phyloP scores from a whole-genome alignment of 768 basidiomycete genomes.

The Agaricus blazei region DNA sequence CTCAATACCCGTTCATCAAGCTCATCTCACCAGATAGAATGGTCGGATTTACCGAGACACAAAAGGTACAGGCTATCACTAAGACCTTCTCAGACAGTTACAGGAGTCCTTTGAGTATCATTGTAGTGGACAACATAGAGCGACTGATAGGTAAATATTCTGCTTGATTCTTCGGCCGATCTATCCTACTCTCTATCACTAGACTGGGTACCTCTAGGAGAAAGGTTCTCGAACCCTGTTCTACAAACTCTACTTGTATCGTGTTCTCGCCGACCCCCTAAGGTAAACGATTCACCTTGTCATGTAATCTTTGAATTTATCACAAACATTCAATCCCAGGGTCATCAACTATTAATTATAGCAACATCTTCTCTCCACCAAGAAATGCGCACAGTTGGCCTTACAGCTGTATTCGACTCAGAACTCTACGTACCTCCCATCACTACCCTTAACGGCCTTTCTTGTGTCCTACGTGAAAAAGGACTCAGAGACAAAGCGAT shows the following conservation, averaged over 20 bases:
- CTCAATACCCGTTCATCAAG: constrained; percentile 96
- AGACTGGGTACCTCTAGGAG: constrained; percentile 98
- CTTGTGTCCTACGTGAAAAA: constrained; percentile 63
- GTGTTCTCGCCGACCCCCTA: constrained; percentile 85
- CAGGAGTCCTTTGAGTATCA: constrained; percentile 94
- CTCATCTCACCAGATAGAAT: constrained; percentile 93
- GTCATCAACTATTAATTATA: constrained; percentile 84
- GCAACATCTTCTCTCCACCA: constrained; percentile 88
- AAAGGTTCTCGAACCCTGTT: constrained; percentile 90
- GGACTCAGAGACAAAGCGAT: constrained; percentile 54
- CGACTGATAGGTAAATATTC: constrained; percentile 71
- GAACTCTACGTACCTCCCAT: constrained; percentile 84
- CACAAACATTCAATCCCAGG: constrained; percentile 38
- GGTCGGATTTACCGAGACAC: constrained; percentile 91
- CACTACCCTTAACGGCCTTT: constrained; percentile 60
- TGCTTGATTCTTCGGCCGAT: not conserved
- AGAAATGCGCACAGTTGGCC: constrained; percentile 82
- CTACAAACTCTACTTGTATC: constrained; percentile 88
- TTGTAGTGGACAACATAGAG: constrained; percentile 94
- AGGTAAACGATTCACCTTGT: constrained; percentile 43
- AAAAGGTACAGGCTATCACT: constrained; percentile 87
- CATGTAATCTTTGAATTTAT: too few relatives aligned
- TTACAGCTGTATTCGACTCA: constrained; percentile 85
- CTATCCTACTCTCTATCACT: not conserved
- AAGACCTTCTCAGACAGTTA: constrained; percentile 95